Evolutionary conservation across 768 basidiomycete genomes (phyloP).

Genomic region (Lentinula aciculospora): DNA sequence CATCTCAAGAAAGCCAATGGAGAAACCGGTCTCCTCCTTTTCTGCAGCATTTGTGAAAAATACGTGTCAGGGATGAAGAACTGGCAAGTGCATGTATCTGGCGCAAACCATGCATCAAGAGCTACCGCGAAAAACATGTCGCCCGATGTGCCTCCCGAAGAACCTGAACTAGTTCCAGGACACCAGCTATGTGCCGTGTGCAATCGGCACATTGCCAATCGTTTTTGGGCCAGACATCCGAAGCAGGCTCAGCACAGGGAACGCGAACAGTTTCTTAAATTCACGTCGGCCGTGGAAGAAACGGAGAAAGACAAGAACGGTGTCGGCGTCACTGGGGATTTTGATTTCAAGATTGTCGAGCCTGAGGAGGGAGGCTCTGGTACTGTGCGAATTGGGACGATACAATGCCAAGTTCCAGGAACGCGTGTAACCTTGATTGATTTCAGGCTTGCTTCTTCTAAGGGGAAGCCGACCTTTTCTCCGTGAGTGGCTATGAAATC

Average conservation of each 20-base stretch:
- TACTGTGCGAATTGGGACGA: not conserved
- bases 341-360: constrained; percentile 31
- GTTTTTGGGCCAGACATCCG: constrained; percentile 11
- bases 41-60: constrained; percentile 10
- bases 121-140: constrained; percentile 10
- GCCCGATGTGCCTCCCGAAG: constrained; percentile 13
- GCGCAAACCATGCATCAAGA: constrained; percentile 8
- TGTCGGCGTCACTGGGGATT: constrained; percentile 21
- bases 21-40: not conserved
- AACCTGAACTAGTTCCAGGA: constrained; percentile 9
- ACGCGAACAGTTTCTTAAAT: constrained; percentile 17
- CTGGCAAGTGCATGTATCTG: constrained; percentile 16
- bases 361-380: constrained; percentile 9
- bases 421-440: not conserved
- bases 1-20: constrained; percentile 9
- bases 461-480: not conserved
- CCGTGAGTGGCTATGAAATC: not conserved
- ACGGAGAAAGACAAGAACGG: constrained; percentile 30
- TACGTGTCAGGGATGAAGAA: constrained; percentile 1
- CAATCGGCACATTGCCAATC: constrained; percentile 12
- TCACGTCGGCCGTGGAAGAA: constrained; percentile 23
- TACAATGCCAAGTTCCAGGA: not conserved
- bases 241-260: constrained; percentile 15
- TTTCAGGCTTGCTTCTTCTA: not conserved
- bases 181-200: constrained; percentile 19